phyloP scores from a whole-genome alignment of 768 basidiomycete species.

The Podaxis sp. region DNA sequence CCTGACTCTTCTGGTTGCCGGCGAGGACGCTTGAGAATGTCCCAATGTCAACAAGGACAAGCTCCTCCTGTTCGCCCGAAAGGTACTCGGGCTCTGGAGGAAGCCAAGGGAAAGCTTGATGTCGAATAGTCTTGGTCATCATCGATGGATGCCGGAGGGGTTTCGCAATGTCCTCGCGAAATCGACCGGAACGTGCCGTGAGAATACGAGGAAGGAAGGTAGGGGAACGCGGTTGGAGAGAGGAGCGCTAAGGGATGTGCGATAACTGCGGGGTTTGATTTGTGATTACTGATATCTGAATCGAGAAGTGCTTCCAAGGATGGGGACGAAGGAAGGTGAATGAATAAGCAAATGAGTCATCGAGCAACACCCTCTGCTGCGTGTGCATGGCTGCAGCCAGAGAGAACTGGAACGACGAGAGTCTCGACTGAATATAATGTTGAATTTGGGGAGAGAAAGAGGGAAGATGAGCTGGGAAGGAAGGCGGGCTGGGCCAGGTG shows the following conservation, averaged over 20 bases:
- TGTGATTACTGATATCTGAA: not conserved
- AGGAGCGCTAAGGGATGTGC: not conserved
- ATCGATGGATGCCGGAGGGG: conserved; percentile 3
- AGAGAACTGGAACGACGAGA: not conserved
- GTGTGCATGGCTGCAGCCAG: not conserved
- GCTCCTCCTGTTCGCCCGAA: not conserved
- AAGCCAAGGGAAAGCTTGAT: not conserved
- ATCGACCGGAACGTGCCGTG: conserved; percentile 7
- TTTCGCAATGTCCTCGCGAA: not conserved
- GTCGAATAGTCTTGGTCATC: not conserved
- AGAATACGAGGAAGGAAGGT: not conserved
- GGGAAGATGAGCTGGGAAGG: not conserved
- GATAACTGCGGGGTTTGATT: conserved; percentile 1
- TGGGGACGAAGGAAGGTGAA: not conserved
- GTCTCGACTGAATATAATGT: not conserved
- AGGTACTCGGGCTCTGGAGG: not conserved
- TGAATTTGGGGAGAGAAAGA: not conserved
- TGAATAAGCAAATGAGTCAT: not conserved
- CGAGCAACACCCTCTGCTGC: not conserved
- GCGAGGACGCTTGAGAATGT: not conserved
- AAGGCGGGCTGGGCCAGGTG: not conserved
- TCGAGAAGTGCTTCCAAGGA: not conserved
- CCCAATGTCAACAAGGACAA: not conserved
- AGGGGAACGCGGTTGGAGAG: not conserved
- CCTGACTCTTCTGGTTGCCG: not conserved